Evolutionary conservation across 2,329 filamentous ascomycete genomes (phyloP).

Genomic region (Sporothrix curviconia): DNA sequence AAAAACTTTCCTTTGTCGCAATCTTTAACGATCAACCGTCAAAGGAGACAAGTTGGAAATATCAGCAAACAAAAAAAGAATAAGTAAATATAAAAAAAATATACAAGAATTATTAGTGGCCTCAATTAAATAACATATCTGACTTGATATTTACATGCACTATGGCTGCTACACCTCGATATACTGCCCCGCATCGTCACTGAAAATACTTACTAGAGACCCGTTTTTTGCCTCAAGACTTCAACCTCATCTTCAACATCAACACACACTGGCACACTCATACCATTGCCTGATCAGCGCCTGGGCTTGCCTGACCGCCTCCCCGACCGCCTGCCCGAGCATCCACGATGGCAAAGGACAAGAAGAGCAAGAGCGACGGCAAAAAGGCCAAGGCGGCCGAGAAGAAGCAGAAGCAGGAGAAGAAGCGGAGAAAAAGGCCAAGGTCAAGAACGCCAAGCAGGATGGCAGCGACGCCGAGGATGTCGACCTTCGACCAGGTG

Average conservation of each 20-base stretch:
- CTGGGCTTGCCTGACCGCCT: too few species aligned
- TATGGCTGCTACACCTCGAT: too few species aligned
- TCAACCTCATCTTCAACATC: background rate
- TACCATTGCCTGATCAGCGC: too few species aligned
- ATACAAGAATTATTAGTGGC: too few species aligned
- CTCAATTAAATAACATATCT: too few species aligned
- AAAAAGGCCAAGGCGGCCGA: constrained; percentile 48
- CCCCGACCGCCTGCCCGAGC: too few species aligned
- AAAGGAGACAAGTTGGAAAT: background rate
- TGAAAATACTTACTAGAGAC: too few species aligned
- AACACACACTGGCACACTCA: background rate
- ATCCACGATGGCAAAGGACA: constrained; percentile 41
- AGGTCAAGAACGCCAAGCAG: constrained; percentile 63
- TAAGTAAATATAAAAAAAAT: too few species aligned
- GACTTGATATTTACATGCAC: too few species aligned
- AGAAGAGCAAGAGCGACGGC: constrained; percentile 35
- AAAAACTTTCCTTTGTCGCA: background rate
- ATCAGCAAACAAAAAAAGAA: too few species aligned
- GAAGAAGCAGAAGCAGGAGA: constrained; percentile 73
- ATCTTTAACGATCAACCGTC: background rate
- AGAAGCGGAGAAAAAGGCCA: constrained; percentile 85
- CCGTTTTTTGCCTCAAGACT: too few species aligned
- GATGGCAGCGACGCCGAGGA: constrained; percentile 88
- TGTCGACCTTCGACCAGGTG: constrained; percentile 84
- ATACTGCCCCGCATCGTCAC: too few species aligned